Evolutionary conservation across 768 basidiomycete species (phyloP).

Genomic region (Phlebiopsis flavidoalba): DNA sequence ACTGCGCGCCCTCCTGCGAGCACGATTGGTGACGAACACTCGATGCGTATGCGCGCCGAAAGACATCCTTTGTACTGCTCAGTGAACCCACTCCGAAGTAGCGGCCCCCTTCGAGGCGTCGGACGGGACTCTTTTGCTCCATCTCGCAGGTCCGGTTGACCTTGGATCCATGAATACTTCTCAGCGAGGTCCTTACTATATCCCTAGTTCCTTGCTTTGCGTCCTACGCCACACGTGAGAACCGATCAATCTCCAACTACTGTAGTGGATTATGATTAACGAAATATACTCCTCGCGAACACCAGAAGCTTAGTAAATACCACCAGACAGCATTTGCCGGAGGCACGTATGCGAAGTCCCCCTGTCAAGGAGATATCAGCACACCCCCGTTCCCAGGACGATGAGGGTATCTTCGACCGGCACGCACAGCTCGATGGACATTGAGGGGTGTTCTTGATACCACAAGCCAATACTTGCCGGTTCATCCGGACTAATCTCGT

Average conservation of each 20-base stretch:
- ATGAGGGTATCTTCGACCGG: constrained; percentile 96
- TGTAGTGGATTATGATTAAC: constrained; percentile 79
- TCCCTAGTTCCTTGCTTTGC: too few species aligned
- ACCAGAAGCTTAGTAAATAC: too few species aligned
- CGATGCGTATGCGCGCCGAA: constrained; percentile 95
- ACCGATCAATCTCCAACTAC: too few species aligned
- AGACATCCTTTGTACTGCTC: constrained; percentile 98
- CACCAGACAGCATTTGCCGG: constrained; percentile 92
- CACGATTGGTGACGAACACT: constrained; percentile 95
- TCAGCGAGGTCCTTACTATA: constrained; percentile 87
- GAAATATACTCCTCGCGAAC: too few species aligned
- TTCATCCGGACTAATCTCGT: constrained; percentile 98
- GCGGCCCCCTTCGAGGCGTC: constrained; percentile 92
- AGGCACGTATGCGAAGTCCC: constrained; percentile 77
- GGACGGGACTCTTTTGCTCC: constrained; percentile 89
- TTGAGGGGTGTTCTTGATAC: constrained; percentile 96
- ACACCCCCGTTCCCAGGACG: constrained; percentile 99
- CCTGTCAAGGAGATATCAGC: too few species aligned
- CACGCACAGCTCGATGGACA: constrained; percentile 91
- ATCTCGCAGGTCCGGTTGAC: constrained; percentile 91
- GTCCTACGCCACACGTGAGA: too few species aligned
- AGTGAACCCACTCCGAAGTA: too few species aligned
- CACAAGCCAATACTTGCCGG: constrained; percentile 95
- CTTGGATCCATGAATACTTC: constrained; percentile 96
- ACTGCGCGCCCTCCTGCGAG: constrained; percentile 96